Base-by-base conservation (phyloP, 306 rosid genomes). In the Vigna unguiculata region DNA sequence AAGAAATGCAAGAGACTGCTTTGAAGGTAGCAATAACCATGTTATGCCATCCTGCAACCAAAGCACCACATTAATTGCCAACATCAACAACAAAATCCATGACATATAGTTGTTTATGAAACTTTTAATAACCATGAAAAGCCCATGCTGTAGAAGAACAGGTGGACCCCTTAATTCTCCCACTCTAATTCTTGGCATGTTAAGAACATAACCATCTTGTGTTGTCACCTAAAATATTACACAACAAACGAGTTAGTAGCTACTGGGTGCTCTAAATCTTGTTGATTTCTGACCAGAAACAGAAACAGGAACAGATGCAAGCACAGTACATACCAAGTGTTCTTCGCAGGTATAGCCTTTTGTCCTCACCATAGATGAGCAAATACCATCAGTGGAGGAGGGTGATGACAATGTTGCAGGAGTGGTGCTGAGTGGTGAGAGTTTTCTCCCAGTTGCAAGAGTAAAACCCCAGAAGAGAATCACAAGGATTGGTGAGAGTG, bases 1-100 rank as follows among this genome's bases (percentile, higher is more conserved):
- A 49, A 90, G 78, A 73, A 85, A 90, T 74, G 89, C 92, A 68
- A 92, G 66, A 52, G 97, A 90, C 67, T 84, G 75, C 5, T 81
- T 83, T 75, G 96, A 86, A 72, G 93, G 90, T 41, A 90, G 81
- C 53, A 92, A 83, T n/a, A 92, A 79, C 97, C 97, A 92, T 59
- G 97, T 90, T 74, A 85, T 69, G 63, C 86, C 96, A 86, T 88
- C 93, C 96, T 90, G 84, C 74, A 68, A 14, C 30, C 78, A 77
- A 43, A 76, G 40, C 71, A 77, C 72, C 0, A 16, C 32, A 62
- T 47, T 46, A 85, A 53, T 52, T 73, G 57, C 81, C 75, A 77
- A 61, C 71, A 80, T 58, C 57, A 81, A 62, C 14, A 24, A 80
- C 41, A 78, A 47, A 72, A 68, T 16, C 59, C 57, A 76, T 15